phyloP scores from a whole-genome alignment of 169 alveolate genomes.

The Eimeria sp. region DNA sequence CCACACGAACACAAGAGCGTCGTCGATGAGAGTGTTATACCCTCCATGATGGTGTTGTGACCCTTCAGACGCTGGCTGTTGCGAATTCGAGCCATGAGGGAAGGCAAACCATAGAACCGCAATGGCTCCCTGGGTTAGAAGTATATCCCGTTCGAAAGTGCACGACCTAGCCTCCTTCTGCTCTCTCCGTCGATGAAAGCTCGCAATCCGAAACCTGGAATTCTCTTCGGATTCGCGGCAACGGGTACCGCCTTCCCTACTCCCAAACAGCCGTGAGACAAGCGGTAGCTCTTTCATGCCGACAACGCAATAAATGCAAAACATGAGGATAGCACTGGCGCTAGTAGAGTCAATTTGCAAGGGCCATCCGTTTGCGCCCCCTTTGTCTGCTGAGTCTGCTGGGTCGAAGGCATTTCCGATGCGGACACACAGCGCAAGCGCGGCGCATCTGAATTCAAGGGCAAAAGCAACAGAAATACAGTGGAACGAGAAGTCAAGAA shows the following conservation, averaged over 20 bases:
- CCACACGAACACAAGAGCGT: conserved; percentile 1
- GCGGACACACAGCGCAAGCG: conserved; percentile 17
- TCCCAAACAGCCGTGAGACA: conserved; percentile 20
- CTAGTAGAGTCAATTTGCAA: conserved; percentile 38
- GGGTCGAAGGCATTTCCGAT: conserved; percentile 52
- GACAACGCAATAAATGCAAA: conserved; percentile 19
- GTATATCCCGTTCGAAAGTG: not conserved
- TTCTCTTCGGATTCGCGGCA: not conserved
- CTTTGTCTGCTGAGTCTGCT: not conserved
- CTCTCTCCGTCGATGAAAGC: conserved; percentile 47
- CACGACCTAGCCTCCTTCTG: conserved; percentile 21
- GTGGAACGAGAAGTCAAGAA: not conserved
- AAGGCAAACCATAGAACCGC: conserved; percentile 34
- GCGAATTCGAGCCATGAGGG: conserved; percentile 23
- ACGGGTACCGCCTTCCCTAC: not conserved
- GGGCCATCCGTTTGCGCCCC: not conserved
- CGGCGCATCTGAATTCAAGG: not conserved
- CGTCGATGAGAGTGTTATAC: not conserved
- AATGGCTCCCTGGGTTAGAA: conserved; percentile 43
- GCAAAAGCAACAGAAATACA: not conserved
- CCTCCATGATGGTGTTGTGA: not conserved
- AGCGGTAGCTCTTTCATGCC: conserved; percentile 43
- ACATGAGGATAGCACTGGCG: conserved; percentile 38
- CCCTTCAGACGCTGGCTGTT: not conserved
- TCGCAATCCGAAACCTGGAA: conserved; percentile 21